phyloP scores from a whole-genome alignment of 805 yeast species.

The Cyberlindnera petersonii region DNA sequence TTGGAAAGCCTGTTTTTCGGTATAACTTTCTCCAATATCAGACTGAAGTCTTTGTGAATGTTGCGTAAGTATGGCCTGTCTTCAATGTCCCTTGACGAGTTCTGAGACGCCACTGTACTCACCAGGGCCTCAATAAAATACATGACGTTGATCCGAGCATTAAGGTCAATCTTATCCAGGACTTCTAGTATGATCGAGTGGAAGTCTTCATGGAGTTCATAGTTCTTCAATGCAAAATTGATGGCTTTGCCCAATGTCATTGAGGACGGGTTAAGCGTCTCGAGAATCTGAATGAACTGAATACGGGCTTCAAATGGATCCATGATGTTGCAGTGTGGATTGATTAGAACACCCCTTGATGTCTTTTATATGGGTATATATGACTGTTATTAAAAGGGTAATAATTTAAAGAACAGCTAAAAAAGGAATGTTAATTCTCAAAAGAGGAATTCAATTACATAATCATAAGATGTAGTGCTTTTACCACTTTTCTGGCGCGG shows the following conservation, averaged over 20 bases:
- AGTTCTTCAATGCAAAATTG: conserved; percentile 46
- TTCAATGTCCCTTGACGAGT: conserved; percentile 1
- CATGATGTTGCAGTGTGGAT: no score
- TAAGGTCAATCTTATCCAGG: conserved; percentile 49
- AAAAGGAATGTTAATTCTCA: no score
- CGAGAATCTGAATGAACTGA: conserved; percentile 65
- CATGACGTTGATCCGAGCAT: conserved; percentile 60
- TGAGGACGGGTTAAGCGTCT: conserved; percentile 60
- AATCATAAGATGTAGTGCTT: conserved; percentile 1
- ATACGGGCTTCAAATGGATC: conserved; percentile 86
- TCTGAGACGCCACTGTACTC: conserved; percentile 28
- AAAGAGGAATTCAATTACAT: conserved; percentile 3
- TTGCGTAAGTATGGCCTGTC: conserved; percentile 25
- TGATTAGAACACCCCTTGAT: no score
- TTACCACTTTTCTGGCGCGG: neutral
- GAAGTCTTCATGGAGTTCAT: conserved; percentile 62
- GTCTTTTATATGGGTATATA: no score
- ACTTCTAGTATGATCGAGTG: conserved; percentile 64
- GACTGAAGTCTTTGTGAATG: conserved; percentile 32
- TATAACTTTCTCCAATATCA: conserved; percentile 33
- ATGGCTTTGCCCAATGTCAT: conserved; percentile 36
- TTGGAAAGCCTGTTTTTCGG: conserved; percentile 29
- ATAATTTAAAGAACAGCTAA: no score
- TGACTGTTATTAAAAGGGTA: no score
- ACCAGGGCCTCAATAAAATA: conserved; percentile 67